phyloP scores from a whole-genome alignment of 495 filamentous ascomycete genomes.

The Hypoxylon fragiforme region DNA sequence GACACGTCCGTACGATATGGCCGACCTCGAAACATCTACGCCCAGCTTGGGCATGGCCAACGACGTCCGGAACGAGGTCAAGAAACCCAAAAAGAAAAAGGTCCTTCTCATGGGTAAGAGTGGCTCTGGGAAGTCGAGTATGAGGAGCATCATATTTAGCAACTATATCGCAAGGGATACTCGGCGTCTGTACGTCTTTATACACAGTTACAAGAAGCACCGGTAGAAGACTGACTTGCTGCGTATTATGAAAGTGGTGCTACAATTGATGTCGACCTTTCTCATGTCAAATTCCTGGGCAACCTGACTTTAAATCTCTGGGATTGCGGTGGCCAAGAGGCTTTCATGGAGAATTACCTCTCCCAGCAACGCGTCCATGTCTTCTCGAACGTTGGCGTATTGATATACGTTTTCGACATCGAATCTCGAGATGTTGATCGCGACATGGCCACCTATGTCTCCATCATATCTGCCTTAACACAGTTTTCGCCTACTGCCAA shows the following conservation, averaged over 20 bases:
- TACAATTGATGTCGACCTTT: constrained; percentile 98
- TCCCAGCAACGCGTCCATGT: constrained; percentile 91
- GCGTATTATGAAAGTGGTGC: constrained; percentile 60
- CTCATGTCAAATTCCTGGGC: constrained; percentile 95
- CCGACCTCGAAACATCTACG: constrained; percentile 30
- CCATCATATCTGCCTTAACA: constrained; percentile 79
- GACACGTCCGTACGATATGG: constrained; percentile 28
- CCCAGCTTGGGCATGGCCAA: constrained; percentile 21
- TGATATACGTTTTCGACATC: constrained; percentile 99
- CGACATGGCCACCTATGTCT: constrained; percentile 85
- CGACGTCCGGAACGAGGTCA: constrained; percentile 47
- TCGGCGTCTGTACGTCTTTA: constrained; percentile 62
- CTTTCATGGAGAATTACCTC: constrained; percentile 98
- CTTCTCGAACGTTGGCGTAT: constrained; percentile 92
- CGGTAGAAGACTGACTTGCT: neutral
- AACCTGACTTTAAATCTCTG: constrained; percentile 96
- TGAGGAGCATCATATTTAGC: constrained; percentile 97
- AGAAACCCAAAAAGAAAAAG: constrained; percentile 65
- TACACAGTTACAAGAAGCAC: neutral
- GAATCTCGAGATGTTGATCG: constrained; percentile 90
- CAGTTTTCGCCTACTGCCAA: constrained; percentile 83
- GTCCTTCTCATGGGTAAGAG: constrained; percentile 81
- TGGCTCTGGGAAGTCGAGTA: constrained; percentile 98
- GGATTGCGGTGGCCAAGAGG: constrained; percentile 99
- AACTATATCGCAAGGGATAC: constrained; percentile 98